Evolutionary conservation across 2,329 filamentous ascomycete genomes (phyloP).

Genomic region (Calycina marina): DNA sequence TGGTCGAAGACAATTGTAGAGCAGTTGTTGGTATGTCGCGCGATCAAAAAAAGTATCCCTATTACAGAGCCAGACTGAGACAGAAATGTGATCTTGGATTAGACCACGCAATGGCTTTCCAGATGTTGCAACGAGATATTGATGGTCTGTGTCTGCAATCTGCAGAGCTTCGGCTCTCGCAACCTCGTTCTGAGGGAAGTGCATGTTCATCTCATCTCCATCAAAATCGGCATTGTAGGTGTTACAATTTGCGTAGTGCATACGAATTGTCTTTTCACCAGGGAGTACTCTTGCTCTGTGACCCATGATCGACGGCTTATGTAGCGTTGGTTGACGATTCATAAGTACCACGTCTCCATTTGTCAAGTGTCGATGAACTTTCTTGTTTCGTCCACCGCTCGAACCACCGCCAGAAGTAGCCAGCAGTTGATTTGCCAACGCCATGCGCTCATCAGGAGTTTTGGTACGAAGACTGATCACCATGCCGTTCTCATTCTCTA

Average conservation of each 20-base stretch:
- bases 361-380: slow-evolving; percentile 88
- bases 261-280: slow-evolving; percentile 92
- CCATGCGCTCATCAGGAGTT: slow-evolving; percentile 72
- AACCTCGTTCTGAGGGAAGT: slow-evolving; percentile 95
- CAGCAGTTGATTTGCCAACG: slow-evolving; percentile 83
- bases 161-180: slow-evolving; percentile 84
- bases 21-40: slow-evolving; percentile 81
- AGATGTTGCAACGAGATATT: slow-evolving; percentile 86
- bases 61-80: slow-evolving; percentile 80
- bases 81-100: slow-evolving; percentile 96
- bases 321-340: slow-evolving; percentile 95
- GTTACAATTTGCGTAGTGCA: slow-evolving; percentile 99
- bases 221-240: slow-evolving; percentile 99
- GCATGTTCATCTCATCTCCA: slow-evolving; percentile 99
- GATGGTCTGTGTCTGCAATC: slow-evolving; percentile 91
- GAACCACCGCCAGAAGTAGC: slow-evolving; percentile 64
- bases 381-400: slow-evolving; percentile 75
- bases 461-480: slow-evolving; percentile 80
- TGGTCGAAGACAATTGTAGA: slow-evolving; percentile 79
- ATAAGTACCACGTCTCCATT: slow-evolving; percentile 96
- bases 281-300: slow-evolving; percentile 84
- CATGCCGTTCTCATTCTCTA: slow-evolving; percentile 91
- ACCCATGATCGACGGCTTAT: slow-evolving; percentile 98
- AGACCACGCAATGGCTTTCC: slow-evolving; percentile 89
- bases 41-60: slow-evolving; percentile 82